These are phyloP conservation scores for Alternaria infectoria DNA, from an alignment of 2,329 filamentous ascomycete species.

Conservation along the genomic window DNA sequence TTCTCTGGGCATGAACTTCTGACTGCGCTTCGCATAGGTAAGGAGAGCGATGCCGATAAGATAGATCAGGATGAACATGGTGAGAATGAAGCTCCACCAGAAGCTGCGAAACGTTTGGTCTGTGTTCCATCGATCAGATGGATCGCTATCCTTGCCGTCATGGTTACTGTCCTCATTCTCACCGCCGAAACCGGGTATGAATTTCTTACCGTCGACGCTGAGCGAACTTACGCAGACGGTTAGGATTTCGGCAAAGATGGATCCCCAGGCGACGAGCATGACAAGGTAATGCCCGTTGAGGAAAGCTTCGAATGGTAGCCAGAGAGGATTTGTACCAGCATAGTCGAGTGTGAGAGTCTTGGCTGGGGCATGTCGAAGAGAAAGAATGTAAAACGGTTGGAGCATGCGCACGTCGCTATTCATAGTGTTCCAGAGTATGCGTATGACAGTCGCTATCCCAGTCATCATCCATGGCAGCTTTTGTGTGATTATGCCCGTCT, in stretches of 20 bases:
- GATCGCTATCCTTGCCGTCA: background rate
- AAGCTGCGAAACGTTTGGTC: conserved; percentile 64
- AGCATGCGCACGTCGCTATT: conserved; percentile 75
- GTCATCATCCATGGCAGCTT: conserved; percentile 71
- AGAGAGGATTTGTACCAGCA: conserved; percentile 72
- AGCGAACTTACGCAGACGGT: conserved; percentile 73
- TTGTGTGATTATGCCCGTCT: conserved; percentile 61
- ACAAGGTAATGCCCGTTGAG: conserved; percentile 70
- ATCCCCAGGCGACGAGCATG: conserved; percentile 72
- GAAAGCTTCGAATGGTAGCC: conserved; percentile 67
- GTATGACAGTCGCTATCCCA: conserved; percentile 68
- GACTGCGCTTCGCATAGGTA: conserved; percentile 67
- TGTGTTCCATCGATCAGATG: conserved; percentile 38
- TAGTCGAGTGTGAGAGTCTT: conserved; percentile 74
- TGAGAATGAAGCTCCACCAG: conserved; percentile 68
- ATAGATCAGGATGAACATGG: conserved; percentile 69
- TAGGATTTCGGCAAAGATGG: conserved; percentile 74
- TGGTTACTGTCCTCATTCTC: background rate
- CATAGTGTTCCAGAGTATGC: conserved; percentile 71
- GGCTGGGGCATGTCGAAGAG: conserved; percentile 68
- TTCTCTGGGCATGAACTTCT: conserved; percentile 77
- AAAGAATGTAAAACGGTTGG: conserved; percentile 76
- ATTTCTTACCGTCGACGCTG: conserved; percentile 68
- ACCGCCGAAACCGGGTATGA: conserved; percentile 49
- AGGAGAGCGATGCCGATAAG: conserved; percentile 65